A percentile compares a stretch with the other conserved stretches of the same genome.
Evolutionary conservation across 306 rosid species (phyloP).

Genomic region (Crotalaria pallida): DNA sequence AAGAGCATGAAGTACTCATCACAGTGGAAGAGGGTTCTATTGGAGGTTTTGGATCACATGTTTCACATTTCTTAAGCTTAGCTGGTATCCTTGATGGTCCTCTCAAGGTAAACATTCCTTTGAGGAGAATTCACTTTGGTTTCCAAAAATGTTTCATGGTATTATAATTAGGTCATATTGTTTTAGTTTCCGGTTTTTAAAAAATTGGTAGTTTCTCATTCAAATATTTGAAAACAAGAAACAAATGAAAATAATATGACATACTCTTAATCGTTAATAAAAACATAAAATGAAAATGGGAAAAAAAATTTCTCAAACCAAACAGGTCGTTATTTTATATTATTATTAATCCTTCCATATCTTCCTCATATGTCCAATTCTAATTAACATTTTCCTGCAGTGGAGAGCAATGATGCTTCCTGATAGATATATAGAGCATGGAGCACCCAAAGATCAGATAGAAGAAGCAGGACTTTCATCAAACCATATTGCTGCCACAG

Average conservation of each 20-base stretch:
- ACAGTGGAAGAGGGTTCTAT: slow-evolving; percentile 88
- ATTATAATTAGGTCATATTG: no score
- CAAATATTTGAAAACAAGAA: no score
- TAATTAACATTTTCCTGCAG: slow-evolving; percentile 36
- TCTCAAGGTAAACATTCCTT: slow-evolving; percentile 55
- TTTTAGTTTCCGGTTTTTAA: no score
- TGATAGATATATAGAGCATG: slow-evolving; percentile 88
- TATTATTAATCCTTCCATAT: background rate
- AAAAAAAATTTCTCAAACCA: no score
- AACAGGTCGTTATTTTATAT: no score
- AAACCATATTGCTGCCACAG: slow-evolving; percentile 67
- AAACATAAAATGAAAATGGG: no score
- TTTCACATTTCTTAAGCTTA: slow-evolving; percentile 67
- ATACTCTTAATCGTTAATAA: no score
- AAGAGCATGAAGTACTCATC: slow-evolving; percentile 72
- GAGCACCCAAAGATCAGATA: slow-evolving; percentile 62
- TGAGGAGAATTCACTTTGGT: background rate
- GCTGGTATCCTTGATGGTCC: slow-evolving; percentile 75
- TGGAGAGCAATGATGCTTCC: slow-evolving; percentile 90
- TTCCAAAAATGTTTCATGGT: no score
- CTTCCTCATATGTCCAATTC: background rate
- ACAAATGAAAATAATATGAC: no score
- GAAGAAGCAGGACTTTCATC: slow-evolving; percentile 79
- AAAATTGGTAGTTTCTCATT: no score
- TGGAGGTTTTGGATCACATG: slow-evolving; percentile 97